A percentile compares a stretch with the other conserved stretches of the same genome.
Conservation (phyloP, 306 rosid genomes). For the Quercus variabilis region DNA sequence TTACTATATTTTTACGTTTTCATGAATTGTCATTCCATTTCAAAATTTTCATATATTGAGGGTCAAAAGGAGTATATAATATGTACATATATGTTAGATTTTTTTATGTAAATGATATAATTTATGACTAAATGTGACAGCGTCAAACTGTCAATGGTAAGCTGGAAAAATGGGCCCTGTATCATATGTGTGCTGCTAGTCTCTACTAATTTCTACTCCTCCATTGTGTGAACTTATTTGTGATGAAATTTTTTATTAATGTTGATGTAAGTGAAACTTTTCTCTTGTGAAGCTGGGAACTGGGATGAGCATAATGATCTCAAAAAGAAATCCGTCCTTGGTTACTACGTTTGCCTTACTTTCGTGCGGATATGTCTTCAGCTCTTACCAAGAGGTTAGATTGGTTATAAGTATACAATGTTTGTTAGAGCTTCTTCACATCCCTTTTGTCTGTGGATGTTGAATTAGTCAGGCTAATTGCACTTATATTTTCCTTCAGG, state of each 20-base stretch:
- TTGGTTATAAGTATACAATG: constrained; percentile 15
- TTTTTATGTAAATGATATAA: too few relatives aligned
- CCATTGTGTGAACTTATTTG: background rate
- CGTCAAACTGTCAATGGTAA: too few relatives aligned
- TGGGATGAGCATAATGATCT: constrained; percentile 80
- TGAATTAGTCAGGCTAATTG: constrained; percentile 22
- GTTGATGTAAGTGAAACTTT: background rate
- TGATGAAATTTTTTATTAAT: background rate
- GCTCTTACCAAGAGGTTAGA: constrained; percentile 93
- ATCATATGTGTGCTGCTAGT: too few relatives aligned
- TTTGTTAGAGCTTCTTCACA: constrained; percentile 3
- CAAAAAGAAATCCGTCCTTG: constrained; percentile 85
- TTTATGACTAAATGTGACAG: too few relatives aligned
- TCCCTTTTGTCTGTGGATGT: constrained; percentile 11
- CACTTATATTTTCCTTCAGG: constrained; percentile 42
- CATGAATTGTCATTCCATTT: too few relatives aligned
- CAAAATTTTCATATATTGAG: too few relatives aligned
- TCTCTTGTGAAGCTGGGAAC: constrained; percentile 83
- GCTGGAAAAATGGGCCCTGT: too few relatives aligned
- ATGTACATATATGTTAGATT: too few relatives aligned
- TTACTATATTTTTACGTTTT: too few relatives aligned
- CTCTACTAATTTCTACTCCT: too few relatives aligned
- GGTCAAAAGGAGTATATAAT: too few relatives aligned
- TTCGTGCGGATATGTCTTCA: constrained; percentile 86
- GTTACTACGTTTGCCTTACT: constrained; percentile 80